Base-by-base conservation (phyloP, 2,329 filamentous ascomycete genomes). In the Trichoderma arundinaceum region DNA sequence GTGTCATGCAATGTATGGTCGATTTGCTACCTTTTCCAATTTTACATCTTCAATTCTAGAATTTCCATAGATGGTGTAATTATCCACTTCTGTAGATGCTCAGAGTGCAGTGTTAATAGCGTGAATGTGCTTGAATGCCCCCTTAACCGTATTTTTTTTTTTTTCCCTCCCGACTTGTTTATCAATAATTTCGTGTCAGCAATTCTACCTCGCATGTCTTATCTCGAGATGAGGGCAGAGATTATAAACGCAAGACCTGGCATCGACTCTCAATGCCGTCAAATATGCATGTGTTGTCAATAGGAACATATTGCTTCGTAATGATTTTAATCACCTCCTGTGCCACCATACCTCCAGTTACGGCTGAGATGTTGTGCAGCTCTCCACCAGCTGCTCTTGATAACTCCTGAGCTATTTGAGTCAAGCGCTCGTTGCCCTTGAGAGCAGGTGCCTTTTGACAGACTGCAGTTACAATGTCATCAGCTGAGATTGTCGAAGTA, bases 261-360 rank as follows among this genome's bases (percentile, higher is more conserved):
- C 83, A 86, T 68, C 85, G 84, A 76, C 86, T 88, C 67, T 79
- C 80, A 68, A 91, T 88, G 22, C 88, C 89, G 79, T 91, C 88
- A 71, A 89, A 90, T 68, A 91, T 82, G 73, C 88, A 90, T 15
- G 86, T 89, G 75, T 90, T 90, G 71, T 91, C 88, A 69, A 90
- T 85, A 28, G 89, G 88, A 49, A 90, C 82, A 77, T 91, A 91
- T 79, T 91, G 89, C 73, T 87, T 88, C 12, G 89, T 91, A 72
- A 91, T 86, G 66, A 94, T 86, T 77, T 99, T 99, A 80, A 99
- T 96, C 68, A 94, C 87, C 80, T 99, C 95, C 78, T 99, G 96
- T n/a, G 94, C 92, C 54, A 96, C 90, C 81, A 99, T 90, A 3
- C 95, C 96, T 35, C 95, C 96, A 1, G 89, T 90, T 64, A 97